phyloP scores from a whole-genome alignment of 805 yeast species.

The Metschnikowia proteae region DNA sequence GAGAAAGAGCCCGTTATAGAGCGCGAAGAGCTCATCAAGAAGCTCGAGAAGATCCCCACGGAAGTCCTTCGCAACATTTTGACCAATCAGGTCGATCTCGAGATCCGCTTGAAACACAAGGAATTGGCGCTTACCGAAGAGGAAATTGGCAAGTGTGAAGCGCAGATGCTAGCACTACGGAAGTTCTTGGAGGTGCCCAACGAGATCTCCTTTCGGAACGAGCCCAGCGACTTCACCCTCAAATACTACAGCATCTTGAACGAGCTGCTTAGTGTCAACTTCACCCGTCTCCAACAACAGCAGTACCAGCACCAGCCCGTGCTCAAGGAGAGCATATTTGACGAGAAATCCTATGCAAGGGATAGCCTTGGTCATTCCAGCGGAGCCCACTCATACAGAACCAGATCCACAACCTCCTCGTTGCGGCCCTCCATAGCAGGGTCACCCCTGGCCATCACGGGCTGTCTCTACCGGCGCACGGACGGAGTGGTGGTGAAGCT shows the following conservation, averaged over 20 bases:
- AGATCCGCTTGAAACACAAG: slow-evolving; percentile 56
- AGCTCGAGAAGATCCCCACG: slow-evolving; percentile 18
- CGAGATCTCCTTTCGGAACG: slow-evolving; percentile 36
- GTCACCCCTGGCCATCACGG: slow-evolving; percentile 23
- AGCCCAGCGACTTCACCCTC: slow-evolving; percentile 43
- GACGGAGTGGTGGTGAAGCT: slow-evolving; percentile 70
- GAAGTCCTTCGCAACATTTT: slow-evolving; percentile 24
- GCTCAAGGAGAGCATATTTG: slow-evolving; percentile 13
- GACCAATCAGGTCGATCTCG: slow-evolving; percentile 52
- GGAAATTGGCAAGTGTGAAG: slow-evolving; percentile 55
- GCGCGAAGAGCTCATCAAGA: slow-evolving; percentile 14
- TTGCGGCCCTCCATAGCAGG: slow-evolving; percentile 44
- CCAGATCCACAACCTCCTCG: slow-evolving; percentile 50
- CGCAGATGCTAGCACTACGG: slow-evolving; percentile 51
- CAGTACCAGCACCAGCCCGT: slow-evolving; percentile 14
- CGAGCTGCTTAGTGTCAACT: slow-evolving; percentile 31
- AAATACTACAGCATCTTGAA: slow-evolving; percentile 39
- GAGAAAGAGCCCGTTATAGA: slow-evolving; percentile 8
- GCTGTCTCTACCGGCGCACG: slow-evolving; percentile 59
- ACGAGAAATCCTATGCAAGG: background rate
- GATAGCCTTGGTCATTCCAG: background rate
- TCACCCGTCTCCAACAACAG: slow-evolving; percentile 24
- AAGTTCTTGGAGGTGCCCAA: slow-evolving; percentile 42
- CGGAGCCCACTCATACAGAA: slow-evolving; percentile 36
- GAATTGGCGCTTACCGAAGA: slow-evolving; percentile 49